Base-by-base conservation (phyloP, 148 eudicot species). In the Silene uniflora region DNA sequence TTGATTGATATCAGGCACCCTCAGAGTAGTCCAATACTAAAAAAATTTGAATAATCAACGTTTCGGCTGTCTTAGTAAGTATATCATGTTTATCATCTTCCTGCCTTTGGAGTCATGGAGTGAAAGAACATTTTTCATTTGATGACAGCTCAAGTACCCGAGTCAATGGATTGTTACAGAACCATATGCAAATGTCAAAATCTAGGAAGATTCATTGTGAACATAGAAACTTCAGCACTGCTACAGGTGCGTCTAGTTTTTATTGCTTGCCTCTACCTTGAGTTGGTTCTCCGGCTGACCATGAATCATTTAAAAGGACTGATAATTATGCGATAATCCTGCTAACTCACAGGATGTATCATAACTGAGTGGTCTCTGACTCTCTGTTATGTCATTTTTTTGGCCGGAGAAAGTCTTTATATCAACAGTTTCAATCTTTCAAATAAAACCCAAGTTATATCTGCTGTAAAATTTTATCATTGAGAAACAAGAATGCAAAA, bases 211-310 rank as follows among this genome's bases (percentile, higher is more conserved):
- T 74, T 39, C 79, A 46, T 77, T 78, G 68, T 70, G 87, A 81
- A 60, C 77, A 81, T 89, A 89, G 92, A 81, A 86, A 84, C 29
- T 87, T 83, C 84, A 88, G 90, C 80, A 66, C 86, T 74, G 81
- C 62, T 55, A 67, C 88, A 91, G 97, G 97, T 89, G 88, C 83
- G 91, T 87, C 73, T 66, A 66, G 75, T 67, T 78, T 72, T 22
- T 65, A 39, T 63, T 62, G 59, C n/a, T 76, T 67, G 55, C 66
- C 52, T 54, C 67, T 23, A 67, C 75, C 32, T 69, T 23, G 14
- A 55, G 21, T 14, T 72, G 39, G 22, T 69, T 46, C 0, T 70
- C 23, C 46, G 11, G 7, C 12, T 17, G 77, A 59, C 47, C 27
- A 61, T 49, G 47, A 47, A 17, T 58, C 46, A 22, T 66, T 23